Evolutionary conservation across 257 asterid species (phyloP), one percentile per base, ranked within the genome.

Genomic region (Fraxinus anomala): DNA sequence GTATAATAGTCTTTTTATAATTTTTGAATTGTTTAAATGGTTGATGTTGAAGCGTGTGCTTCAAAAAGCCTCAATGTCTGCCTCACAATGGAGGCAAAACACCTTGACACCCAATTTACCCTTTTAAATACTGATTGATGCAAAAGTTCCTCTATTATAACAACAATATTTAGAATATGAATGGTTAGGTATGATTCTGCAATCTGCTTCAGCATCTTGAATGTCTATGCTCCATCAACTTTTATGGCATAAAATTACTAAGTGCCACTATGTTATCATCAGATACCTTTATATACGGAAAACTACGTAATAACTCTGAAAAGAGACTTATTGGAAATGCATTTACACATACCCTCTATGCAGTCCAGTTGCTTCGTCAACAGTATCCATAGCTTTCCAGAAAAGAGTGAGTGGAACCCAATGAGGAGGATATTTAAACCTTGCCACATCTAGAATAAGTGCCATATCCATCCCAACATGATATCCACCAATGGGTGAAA

Each of bases 401-500:
- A 96, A 97, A 82, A 96, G 97, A 63, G 84, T 70, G 37, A 96
- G 92, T 74, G 99, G 98, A 85, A 96, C 97, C 99, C 99, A 96
- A 71, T 96, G 99, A 78, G 99, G 99, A 70, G 99, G 99, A 86
- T 96, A 96, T 86, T 96, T 96, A 75, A 96, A 96, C 87, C 99
- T 91, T 59, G 99, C 99, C 84, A 93, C 98, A 82, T 96, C 99
- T 80, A 96, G 89, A 86, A 96, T 93, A 87, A 96, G 82, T n/a
- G 95, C 99, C 99, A 96, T 96, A 83, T 96, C 99, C 70, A 78
- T 90, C 82, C 88, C 96, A 72, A 94, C 96, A 70, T 96, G 97
- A 88, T 96, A 96, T 73, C 99, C 99, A 70, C 99, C 99, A 80
- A 96, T 92, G 73, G 99, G 99, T 72, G 99, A 96, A 91, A 96